Percentiles rank a stretch among this genome's conserved stretches.
Evolutionary conservation across 2,329 filamentous ascomycete genomes (phyloP).

Genomic region (Ceratocystis papillata): DNA sequence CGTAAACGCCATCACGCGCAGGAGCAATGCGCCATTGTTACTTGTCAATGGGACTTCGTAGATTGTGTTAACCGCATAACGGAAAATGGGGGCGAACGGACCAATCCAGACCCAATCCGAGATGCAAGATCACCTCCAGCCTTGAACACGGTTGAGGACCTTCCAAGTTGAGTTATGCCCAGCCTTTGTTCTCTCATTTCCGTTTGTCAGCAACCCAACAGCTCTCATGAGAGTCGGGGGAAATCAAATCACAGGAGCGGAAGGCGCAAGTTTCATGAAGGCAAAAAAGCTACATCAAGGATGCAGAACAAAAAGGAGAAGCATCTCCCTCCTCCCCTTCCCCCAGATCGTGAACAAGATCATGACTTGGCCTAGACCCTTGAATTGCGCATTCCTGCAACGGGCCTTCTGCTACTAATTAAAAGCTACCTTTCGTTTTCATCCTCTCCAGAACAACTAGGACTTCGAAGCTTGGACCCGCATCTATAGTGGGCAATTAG

Average conservation of each 20-base stretch:
- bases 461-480: background rate
- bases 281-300: background rate
- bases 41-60: background rate
- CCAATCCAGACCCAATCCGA: background rate
- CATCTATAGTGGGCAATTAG: slow-evolving; percentile 12
- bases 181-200: background rate
- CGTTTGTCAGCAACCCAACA: background rate
- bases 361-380: background rate
- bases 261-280: background rate
- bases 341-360: background rate
- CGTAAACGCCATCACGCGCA: background rate
- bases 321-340: background rate
- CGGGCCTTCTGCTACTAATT: slow-evolving; percentile 1
- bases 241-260: too few relatives aligned
- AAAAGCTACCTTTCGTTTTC: background rate
- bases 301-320: background rate
- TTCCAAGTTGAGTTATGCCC: background rate
- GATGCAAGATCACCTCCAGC: slow-evolving; percentile 1
- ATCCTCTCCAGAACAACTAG: background rate
- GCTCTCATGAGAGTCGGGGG: too few relatives aligned
- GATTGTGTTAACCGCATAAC: slow-evolving; percentile 5
- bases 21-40: slow-evolving; percentile 1
- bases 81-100: background rate
- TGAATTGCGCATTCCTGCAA: background rate
- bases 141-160: background rate